Base-by-base conservation (phyloP, 106 monocot species). In the Apostasia shenzhenica region DNA sequence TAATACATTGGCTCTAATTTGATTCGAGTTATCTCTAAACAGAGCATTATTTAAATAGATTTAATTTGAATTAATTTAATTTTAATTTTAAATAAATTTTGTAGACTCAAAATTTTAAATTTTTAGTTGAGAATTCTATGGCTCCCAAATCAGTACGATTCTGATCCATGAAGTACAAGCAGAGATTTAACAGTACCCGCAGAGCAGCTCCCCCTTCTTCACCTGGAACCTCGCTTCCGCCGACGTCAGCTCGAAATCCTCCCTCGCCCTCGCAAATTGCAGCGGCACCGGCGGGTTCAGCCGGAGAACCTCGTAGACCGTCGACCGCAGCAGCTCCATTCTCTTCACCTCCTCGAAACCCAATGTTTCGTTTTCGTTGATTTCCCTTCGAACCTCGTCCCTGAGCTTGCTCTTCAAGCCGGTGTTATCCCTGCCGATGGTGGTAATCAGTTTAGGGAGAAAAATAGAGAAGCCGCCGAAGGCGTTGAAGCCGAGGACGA, bases 391-490 rank as follows among this genome's bases (percentile, higher is more conserved):
- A 0, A 83, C 88, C 70, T 92, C 88, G 1, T 75, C 77, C 6
- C 61, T 38, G 1, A 91, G 80, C 47, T 67, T 70, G 9, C 41
- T 49, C 13, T 77, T 71, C 8, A 91, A 45, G 2, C 76, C 84
- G 1, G 74, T 55, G 44, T 61, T 73, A 58, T 80, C 80, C 1
- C 55, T 71, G 3, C 85, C 92, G 6, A 92, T 38, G 8, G 78
- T 74, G 5, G 70, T 70, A 54, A 92, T 69, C 8, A 92, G 73
- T 1, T 45, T 44, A 0, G 85, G 82, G 14, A 92, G 54, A 72
- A 92, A 88, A n/a, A 92, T 53, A 1, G 85, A 83, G 84, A 88
- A 85, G 13, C 92, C 88, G 5, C 92, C 92, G 75, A 78, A 92
- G 0, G 92, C 92, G 72, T 92, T 92, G 92, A 92, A 92, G 1